Conservation (phyloP, 2,329 filamentous ascomycete genomes). For the Cadophora sp. region DNA sequence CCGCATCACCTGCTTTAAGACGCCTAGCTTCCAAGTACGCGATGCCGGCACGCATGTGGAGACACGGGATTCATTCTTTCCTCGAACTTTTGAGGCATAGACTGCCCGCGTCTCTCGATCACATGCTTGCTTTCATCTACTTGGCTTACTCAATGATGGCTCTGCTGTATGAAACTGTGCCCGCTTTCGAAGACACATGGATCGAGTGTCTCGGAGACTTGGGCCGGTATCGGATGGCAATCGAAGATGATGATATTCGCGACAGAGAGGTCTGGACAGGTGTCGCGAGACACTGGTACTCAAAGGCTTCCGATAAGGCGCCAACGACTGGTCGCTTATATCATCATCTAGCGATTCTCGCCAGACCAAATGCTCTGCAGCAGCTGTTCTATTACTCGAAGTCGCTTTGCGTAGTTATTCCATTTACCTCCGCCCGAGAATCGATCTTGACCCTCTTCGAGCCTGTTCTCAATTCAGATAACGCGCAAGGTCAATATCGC, state of each 20-base stretch:
- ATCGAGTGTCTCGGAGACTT: constrained; percentile 86
- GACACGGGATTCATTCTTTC: constrained; percentile 87
- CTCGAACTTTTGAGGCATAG: constrained; percentile 78
- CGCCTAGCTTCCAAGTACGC: constrained; percentile 79
- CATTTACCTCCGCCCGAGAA: constrained; percentile 70
- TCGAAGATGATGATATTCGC: constrained; percentile 80
- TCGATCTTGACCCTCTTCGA: constrained; percentile 75
- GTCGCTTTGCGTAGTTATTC: constrained; percentile 63
- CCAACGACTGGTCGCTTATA: constrained; percentile 82
- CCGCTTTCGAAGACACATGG: constrained; percentile 86
- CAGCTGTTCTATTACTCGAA: constrained; percentile 78
- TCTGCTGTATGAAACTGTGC: constrained; percentile 83
- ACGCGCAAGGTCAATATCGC: constrained; percentile 46
- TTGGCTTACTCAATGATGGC: constrained; percentile 91
- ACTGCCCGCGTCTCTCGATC: constrained; percentile 78
- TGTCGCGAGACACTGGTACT: constrained; percentile 78
- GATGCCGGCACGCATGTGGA: constrained; percentile 95
- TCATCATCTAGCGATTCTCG: constrained; percentile 85
- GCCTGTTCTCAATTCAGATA: constrained; percentile 54
- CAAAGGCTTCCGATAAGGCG: constrained; percentile 72
- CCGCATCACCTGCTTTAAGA: constrained; percentile 70
- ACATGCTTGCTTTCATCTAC: constrained; percentile 92
- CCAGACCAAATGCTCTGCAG: constrained; percentile 70
- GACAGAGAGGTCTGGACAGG: constrained; percentile 81
- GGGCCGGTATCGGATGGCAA: constrained; percentile 84